A percentile compares a stretch with the other conserved stretches of the same genome.
phyloP scores from a whole-genome alignment of 2,329 filamentous ascomycete genomes.

The Chrysoporthe puriensis region DNA sequence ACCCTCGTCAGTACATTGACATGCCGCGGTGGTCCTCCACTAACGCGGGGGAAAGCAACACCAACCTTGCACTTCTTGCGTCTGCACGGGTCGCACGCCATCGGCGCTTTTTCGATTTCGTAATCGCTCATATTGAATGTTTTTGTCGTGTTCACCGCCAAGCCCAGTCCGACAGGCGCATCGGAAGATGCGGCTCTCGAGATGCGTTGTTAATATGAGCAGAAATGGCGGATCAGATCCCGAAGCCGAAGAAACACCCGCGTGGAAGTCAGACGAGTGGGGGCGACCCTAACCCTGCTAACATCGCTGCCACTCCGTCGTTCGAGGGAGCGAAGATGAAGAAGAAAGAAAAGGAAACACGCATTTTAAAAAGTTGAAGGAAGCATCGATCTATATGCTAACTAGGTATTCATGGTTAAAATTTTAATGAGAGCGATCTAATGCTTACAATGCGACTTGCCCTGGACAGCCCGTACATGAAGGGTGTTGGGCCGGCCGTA shows the following conservation, averaged over 20 bases:
- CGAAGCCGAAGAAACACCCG: neutral
- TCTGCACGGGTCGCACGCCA: constrained; percentile 26
- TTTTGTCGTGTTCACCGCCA: neutral
- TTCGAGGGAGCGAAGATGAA: too few species aligned
- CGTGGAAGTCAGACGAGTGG: too few species aligned
- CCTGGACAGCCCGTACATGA: too few species aligned
- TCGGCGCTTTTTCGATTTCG: constrained; percentile 14
- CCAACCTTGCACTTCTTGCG: constrained; percentile 29
- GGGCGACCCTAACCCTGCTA: neutral
- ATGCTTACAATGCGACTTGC: too few species aligned
- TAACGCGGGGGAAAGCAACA: constrained; percentile 19
- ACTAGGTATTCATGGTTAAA: too few species aligned
- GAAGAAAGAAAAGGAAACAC: neutral
- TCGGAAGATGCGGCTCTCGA: neutral
- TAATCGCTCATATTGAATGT: constrained; percentile 18
- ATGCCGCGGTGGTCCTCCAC: neutral
- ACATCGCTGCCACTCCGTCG: neutral
- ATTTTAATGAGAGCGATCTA: too few species aligned
- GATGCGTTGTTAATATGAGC: neutral
- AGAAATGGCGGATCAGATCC: neutral
- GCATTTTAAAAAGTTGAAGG: too few species aligned
- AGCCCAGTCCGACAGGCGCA: neutral
- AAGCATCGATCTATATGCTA: too few species aligned
- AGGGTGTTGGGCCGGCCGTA: too few species aligned
- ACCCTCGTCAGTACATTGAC: constrained; percentile 11